phyloP scores from a whole-genome alignment of 2,329 filamentous ascomycete species.

The Fonsecaea pedrosoi region DNA sequence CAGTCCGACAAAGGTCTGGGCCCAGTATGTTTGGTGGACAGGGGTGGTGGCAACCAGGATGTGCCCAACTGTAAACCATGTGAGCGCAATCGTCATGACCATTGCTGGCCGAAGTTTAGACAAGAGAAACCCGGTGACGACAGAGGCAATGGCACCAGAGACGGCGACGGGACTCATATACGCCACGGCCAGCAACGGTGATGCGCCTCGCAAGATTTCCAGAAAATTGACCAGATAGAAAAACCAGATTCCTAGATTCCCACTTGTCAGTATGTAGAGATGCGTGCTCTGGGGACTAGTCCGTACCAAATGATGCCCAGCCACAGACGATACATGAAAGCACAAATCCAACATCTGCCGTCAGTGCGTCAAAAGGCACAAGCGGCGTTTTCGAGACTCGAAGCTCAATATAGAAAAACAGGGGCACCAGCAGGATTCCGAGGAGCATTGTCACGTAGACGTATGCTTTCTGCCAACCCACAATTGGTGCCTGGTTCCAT shows the following conservation, averaged over 20 bases:
- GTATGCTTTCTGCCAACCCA: slow-evolving; percentile 64
- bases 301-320: slow-evolving; percentile 62
- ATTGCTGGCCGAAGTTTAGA: slow-evolving; percentile 28
- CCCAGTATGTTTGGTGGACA: slow-evolving; percentile 53
- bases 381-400: slow-evolving; percentile 58
- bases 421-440: slow-evolving; percentile 59
- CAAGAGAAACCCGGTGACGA: slow-evolving; percentile 32
- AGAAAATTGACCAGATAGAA: slow-evolving; percentile 43
- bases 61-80: slow-evolving; percentile 45
- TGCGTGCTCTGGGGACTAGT: slow-evolving; percentile 48
- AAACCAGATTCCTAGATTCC: slow-evolving; percentile 55
- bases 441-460: slow-evolving; percentile 65
- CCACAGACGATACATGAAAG: slow-evolving; percentile 61
- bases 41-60: slow-evolving; percentile 52
- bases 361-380: slow-evolving; percentile 62
- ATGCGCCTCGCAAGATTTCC: slow-evolving; percentile 36
- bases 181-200: slow-evolving; percentile 44
- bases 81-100: slow-evolving; percentile 39
- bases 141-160: slow-evolving; percentile 46
- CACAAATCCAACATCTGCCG: slow-evolving; percentile 61
- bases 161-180: slow-evolving; percentile 25
- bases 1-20: slow-evolving; percentile 44
- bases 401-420: slow-evolving; percentile 63
- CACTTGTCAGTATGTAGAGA: slow-evolving; percentile 48
- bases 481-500: slow-evolving; percentile 69